Evolutionary conservation across 2,329 filamentous ascomycete genomes (phyloP), one percentile per base, ranked within the genome.

Genomic region (Purpureocillium lavendulum): DNA sequence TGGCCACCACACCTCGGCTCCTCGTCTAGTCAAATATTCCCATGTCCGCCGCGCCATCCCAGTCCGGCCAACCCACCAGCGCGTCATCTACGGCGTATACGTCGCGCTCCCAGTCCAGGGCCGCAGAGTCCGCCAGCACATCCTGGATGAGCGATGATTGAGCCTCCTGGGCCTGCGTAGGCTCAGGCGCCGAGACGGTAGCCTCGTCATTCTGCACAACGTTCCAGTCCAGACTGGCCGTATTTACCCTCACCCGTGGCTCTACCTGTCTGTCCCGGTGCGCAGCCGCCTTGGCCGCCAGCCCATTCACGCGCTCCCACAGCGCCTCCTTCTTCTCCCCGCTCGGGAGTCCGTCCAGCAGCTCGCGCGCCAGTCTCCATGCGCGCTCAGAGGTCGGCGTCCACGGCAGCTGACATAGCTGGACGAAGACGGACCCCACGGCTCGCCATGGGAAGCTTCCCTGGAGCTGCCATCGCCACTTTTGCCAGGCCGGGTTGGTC

Each of bases 401-500:
- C 55, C 55, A 57, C 6, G 42, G 42, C 7, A 39, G 38, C 7
- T 30, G 45, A 6, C 41, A 44, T 3, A 50, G 46, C 12, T 53
- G 49, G 12, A 44, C 40, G 16, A 56, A 45, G 8, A 54, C 48
- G 4, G 49, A 30, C 4, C 46, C 41, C 33, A 57, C 49, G 3
- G 55, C 52, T 28, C 48, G 46, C 54, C 54, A 57, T 2, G 50
- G 55, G 12, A 55, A 43, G 18, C 49, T 44, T 7, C 55, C 55
- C 4, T 48, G 46, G 8, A 58, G 36, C 35, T 58, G 55, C 55
- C 55, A 58, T 7, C 49, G 51, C 55, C 55, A 57, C 21, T 42
- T 47, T 0, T 17, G 7, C 55, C 55, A 57, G 0, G 37, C 34
- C 3, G 46, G 39, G 2, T 53, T 43, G 1, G 49, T 49, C 24